Evolutionary conservation across 1,284 basidiomycete genomes (phyloP), one percentile per base, ranked within the genome.

Genomic region (Malassezia sympodialis): DNA sequence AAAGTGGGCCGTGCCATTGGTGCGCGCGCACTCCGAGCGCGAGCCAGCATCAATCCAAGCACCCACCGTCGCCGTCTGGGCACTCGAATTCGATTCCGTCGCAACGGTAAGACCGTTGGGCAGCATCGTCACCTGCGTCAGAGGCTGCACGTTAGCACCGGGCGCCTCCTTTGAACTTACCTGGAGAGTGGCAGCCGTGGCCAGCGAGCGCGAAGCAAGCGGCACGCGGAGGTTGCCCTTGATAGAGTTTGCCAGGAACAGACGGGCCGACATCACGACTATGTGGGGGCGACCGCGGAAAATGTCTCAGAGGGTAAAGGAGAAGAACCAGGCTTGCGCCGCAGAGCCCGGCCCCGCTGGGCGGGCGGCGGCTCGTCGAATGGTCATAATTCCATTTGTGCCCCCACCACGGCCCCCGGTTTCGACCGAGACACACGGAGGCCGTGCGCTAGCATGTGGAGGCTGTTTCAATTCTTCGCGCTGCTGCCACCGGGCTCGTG

Each of bases 11-110:
- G 90, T 94, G 51, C 94, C 93, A 71, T 87, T 94, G 50, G 87
- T 94, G 76, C 83, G 83, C 77, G 87, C 84, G 49, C 87, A 93
- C 82, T 99, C 94, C 60, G 90, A 90, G 59, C 94, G 83, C 61
- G 89, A 93, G 65, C 94, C 94, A 58, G 93, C 91, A 75, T 96
- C 93, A 73, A 98, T 94, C 91, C 91, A 99, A 56, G 96, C 87
- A 68, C 94, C 94, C 43, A 98, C 90, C 28, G 93, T 98, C 15
- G 93, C 93, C 12, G 93, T 96, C 78, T 93, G 88, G n/a, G 90
- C 86, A 75, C 89, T 84, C 21, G 90, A 83, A 65, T 91, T 88
- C 24, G 88, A 81, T 79, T 96, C 91, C 47, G 76, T 76, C 14
- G 76, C 76, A 52, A 77, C 67, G 35, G 68, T 75, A 27, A 75